phyloP scores from a whole-genome alignment of 495 filamentous ascomycete species.

The Diplogelasinospora grovesii region DNA sequence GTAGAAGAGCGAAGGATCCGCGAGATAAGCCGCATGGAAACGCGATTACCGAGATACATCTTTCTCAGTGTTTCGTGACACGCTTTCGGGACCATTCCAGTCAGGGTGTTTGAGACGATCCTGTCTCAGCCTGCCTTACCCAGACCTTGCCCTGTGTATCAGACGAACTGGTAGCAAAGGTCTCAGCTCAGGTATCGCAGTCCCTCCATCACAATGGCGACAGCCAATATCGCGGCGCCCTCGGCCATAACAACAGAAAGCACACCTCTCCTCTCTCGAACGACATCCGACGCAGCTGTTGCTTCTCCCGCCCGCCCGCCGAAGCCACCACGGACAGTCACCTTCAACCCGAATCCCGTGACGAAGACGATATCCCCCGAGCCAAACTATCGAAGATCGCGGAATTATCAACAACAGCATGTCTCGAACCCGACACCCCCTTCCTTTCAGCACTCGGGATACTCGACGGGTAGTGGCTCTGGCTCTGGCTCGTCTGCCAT shows the following conservation, averaged over 20 bases:
- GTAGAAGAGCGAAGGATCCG: no score
- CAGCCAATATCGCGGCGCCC: constrained; percentile 2
- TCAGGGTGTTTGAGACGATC: no score
- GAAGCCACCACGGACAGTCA: constrained; percentile 37
- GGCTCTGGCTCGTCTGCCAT: constrained; percentile 19
- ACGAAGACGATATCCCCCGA: constrained; percentile 45
- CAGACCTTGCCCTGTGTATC: no score
- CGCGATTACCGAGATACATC: no score
- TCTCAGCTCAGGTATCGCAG: neutral
- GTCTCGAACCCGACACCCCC: constrained; percentile 5
- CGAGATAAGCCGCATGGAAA: no score
- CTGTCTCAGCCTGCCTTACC: no score
- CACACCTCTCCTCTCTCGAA: constrained; percentile 31
- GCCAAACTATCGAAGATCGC: constrained; percentile 13
- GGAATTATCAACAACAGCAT: constrained; percentile 10
- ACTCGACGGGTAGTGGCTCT: no score
- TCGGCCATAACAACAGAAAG: constrained; percentile 19
- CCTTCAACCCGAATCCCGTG: constrained; percentile 45
- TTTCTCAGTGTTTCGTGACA: no score
- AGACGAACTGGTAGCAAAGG: no score
- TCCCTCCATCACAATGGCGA: constrained; percentile 15
- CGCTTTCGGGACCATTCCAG: no score
- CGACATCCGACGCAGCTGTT: no score
- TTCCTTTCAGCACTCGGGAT: no score
- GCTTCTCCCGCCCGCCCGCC: constrained; percentile 30